Evolutionary conservation across 371 early-diverging fungal genomes (phyloP), one percentile per base, ranked within the genome.

Genomic region (Batrachochytrium dendrobatidis): DNA sequence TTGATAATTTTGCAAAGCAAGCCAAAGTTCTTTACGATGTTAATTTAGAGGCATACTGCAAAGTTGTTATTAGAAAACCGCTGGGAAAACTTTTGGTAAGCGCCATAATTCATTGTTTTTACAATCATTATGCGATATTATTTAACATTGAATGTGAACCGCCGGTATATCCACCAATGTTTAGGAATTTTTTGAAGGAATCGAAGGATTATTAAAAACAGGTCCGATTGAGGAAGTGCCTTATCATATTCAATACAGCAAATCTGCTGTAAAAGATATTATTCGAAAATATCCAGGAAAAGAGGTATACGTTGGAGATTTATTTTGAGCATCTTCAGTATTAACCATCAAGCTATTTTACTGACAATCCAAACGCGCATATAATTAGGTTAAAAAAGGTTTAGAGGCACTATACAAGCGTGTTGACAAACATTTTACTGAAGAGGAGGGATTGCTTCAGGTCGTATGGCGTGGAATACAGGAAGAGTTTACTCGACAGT

Each of bases 151-250:
- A 39, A 39, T 39, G 39, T n/a, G 12, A 39, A 20, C 15, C 17
- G 15, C 39, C 20, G 39, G 39, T 20, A 39, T 20, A 39, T 39
- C 39, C 20, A 39, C 39, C 39, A 20, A 39, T n/a, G 7, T 32
- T 51, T 59, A 87, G 87, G 95, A 92, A 71, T 97, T 97, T 70
- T 97, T 95, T 69, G 94, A 94, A 59, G 94, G 92, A 8, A 87
- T 97, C 7, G 91, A 94, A 44, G 80, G 75, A 18, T 65, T 90
- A 59, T 74, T 89, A 49, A 88, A 85, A 63, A 86, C 86, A 17
- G 80, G 79, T 29, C 82, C 87, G 5, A 77, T 84, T 1, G 92
- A 95, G 56, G 94, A 93, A 72, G 86, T 93, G 12, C 80, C 84
- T 17, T 92, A 84, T 69, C 88, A 89, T 58, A 68, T 90, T 67